These are phyloP conservation scores for Andalucia godoyi DNA, from an alignment of 78 protist genomes.

Conservation along the genomic window DNA sequence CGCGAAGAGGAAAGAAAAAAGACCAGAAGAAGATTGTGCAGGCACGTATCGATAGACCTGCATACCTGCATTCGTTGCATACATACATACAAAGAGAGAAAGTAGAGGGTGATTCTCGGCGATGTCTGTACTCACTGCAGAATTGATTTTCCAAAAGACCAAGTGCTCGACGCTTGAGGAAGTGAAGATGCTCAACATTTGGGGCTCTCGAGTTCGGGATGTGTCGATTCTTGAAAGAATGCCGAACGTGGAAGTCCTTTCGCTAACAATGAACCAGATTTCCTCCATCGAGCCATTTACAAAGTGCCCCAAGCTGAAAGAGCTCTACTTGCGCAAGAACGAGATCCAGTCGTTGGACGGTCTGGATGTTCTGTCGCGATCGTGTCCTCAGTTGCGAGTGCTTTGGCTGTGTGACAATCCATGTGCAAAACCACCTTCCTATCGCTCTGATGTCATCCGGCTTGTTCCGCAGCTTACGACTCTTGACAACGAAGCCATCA, in stretches of 20 bases:
- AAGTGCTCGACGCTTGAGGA: background rate
- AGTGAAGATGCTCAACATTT: slow-evolving; percentile 40
- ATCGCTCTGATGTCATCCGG: slow-evolving; percentile 1
- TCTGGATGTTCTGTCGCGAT: slow-evolving; percentile 9
- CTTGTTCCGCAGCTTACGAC: slow-evolving; percentile 21
- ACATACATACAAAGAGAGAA: too few species aligned
- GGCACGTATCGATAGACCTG: too few species aligned
- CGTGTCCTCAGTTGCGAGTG: background rate
- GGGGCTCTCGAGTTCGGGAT: slow-evolving; percentile 42
- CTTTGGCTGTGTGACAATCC: slow-evolving; percentile 57
- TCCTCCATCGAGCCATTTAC: slow-evolving; percentile 15
- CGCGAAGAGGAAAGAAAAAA: too few species aligned
- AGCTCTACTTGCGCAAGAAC: slow-evolving; percentile 53
- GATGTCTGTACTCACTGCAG: too few species aligned
- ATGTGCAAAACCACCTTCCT: slow-evolving; percentile 8
- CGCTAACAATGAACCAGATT: slow-evolving; percentile 40
- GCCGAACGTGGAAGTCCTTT: slow-evolving; percentile 30
- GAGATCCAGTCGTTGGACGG: slow-evolving; percentile 15
- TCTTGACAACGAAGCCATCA: slow-evolving; percentile 42
- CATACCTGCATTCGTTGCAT: too few species aligned
- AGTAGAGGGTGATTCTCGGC: too few species aligned
- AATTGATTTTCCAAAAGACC: too few species aligned
- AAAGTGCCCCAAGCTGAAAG: slow-evolving; percentile 25
- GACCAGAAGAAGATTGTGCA: too few species aligned
- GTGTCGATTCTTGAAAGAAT: slow-evolving; percentile 27